phyloP scores from a whole-genome alignment of 768 basidiomycete genomes.

The Tephrocybe sp. region DNA sequence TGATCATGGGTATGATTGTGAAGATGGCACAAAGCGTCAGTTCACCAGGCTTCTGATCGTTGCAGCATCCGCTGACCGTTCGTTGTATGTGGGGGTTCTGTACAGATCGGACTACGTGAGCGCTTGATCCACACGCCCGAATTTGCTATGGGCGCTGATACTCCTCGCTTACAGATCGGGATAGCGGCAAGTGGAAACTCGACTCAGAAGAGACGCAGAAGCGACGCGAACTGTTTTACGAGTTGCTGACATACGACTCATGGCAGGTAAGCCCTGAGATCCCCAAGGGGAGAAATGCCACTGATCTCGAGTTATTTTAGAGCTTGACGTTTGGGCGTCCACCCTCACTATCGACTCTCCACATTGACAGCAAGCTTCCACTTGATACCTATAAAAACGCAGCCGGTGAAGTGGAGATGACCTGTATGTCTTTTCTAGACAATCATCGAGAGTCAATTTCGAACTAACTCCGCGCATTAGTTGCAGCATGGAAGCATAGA shows the following conservation, averaged over 20 bases:
- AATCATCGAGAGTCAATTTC: background rate
- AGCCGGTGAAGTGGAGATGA: constrained; percentile 58
- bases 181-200: constrained; percentile 66
- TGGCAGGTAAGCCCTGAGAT: constrained; percentile 53
- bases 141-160: constrained; percentile 11
- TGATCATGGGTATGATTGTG: constrained; percentile 67
- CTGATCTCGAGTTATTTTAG: constrained; percentile 31
- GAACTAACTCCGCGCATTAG: constrained; percentile 29
- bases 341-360: constrained; percentile 58
- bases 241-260: constrained; percentile 66
- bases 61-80: constrained; percentile 17
- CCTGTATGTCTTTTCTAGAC: constrained; percentile 42
- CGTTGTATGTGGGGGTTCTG: background rate
- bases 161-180: constrained; percentile 48
- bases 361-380: constrained; percentile 57
- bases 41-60: constrained; percentile 16
- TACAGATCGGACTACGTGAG: constrained; percentile 69
- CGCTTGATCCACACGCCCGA: constrained; percentile 8
- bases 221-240: constrained; percentile 62
- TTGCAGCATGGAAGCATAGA: constrained; percentile 69
- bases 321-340: constrained; percentile 73
- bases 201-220: constrained; percentile 54
- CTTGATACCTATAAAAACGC: constrained; percentile 43
- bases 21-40: constrained; percentile 70
- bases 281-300: background rate